Conservation (phyloP, 106 monocot species). For the Acanthochlamys bracteata region DNA sequence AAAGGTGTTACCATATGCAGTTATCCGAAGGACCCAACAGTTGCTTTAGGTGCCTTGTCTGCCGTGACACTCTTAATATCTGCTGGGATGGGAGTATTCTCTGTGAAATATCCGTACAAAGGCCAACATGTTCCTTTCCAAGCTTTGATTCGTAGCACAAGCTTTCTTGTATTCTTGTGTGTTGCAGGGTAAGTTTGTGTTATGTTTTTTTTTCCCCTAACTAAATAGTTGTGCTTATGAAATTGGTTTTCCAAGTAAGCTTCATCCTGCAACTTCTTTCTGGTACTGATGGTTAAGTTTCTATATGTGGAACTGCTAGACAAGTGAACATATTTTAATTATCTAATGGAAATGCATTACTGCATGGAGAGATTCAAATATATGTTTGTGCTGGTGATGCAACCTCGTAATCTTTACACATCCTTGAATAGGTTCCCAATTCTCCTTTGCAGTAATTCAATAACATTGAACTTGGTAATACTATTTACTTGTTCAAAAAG, state of each 20-base stretch:
- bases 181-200: constrained; percentile 40
- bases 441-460: too few species aligned
- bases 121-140: constrained; percentile 43
- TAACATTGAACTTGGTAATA: too few species aligned
- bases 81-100: constrained; percentile 24
- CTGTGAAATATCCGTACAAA: constrained; percentile 48
- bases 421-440: too few species aligned
- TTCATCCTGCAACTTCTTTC: neutral
- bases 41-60: constrained; percentile 54
- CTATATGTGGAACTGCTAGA: neutral
- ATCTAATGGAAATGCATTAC: too few species aligned
- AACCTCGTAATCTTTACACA: too few species aligned
- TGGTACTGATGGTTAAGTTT: neutral
- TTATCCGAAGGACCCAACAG: constrained; percentile 62
- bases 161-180: constrained; percentile 32
- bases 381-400: too few species aligned
- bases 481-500: too few species aligned
- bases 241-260: neutral
- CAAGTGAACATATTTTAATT: neutral
- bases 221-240: neutral
- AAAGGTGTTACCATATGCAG: constrained; percentile 67
- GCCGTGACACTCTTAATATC: constrained; percentile 39
- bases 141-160: constrained; percentile 31
- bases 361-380: too few species aligned
- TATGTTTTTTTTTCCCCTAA: neutral